Percentiles rank a stretch among this genome's conserved stretches.
phyloP scores from a whole-genome alignment of 106 monocot species.

The Cymbidium sinense region DNA sequence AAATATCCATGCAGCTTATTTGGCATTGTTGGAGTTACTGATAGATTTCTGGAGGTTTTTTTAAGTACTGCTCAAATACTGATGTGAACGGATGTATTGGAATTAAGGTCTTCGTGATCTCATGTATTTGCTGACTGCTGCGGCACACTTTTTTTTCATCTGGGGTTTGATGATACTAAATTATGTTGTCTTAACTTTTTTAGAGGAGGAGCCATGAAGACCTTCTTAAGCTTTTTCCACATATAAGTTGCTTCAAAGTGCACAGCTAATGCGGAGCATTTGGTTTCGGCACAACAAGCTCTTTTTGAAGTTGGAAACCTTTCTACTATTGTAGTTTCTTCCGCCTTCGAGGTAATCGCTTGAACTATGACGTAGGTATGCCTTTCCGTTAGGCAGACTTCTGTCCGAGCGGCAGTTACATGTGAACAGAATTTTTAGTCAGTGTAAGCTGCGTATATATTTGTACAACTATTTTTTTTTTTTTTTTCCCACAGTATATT shows the following conservation, averaged over 20 bases:
- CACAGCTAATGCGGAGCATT: slow-evolving; percentile 42
- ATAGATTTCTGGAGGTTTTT: slow-evolving; percentile 62
- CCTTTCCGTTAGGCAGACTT: too few species aligned
- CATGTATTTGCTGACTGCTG: neutral
- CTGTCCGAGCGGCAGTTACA: too few species aligned
- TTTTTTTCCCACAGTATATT: too few species aligned
- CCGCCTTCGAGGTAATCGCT: neutral
- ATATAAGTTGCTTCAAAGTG: slow-evolving; percentile 80
- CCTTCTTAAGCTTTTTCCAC: slow-evolving; percentile 58
- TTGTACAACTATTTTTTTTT: too few species aligned
- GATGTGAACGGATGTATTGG: slow-evolving; percentile 94
- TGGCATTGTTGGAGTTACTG: slow-evolving; percentile 91
- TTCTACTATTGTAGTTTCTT: neutral
- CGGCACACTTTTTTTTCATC: neutral
- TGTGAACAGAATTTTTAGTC: too few species aligned
- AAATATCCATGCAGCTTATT: slow-evolving; percentile 74
- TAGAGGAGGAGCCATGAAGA: slow-evolving; percentile 72
- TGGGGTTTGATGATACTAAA: neutral
- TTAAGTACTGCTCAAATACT: slow-evolving; percentile 53
- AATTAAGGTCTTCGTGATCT: slow-evolving; percentile 55
- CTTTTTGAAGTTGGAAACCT: neutral
- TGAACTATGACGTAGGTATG: too few species aligned
- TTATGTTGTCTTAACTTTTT: neutral
- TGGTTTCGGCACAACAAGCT: neutral
- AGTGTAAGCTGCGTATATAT: too few species aligned